phyloP scores from a whole-genome alignment of 257 asterid genomes.

The Forsythia viridissima region DNA sequence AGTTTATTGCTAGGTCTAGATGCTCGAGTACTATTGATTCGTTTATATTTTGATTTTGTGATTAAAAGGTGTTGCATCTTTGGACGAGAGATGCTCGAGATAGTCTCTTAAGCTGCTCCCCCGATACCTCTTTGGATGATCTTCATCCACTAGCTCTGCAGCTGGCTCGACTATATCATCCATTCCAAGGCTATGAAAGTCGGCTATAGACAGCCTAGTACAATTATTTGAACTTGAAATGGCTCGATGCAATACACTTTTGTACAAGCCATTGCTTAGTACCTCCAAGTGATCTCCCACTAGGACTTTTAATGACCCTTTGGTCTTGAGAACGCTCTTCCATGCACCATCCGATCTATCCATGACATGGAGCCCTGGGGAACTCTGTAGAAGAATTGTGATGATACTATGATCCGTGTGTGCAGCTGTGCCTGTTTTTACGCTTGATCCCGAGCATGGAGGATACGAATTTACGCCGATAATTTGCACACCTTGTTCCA shows the following conservation, averaged over 20 bases:
- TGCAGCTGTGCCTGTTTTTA: constrained; percentile 15
- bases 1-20: too few species aligned
- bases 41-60: too few species aligned
- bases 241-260: constrained; percentile 34
- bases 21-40: too few species aligned
- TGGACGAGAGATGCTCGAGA: constrained; percentile 30
- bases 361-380: constrained; percentile 36
- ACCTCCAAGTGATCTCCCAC: constrained; percentile 47
- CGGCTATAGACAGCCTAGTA: constrained; percentile 39
- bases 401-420: constrained; percentile 46
- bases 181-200: constrained; percentile 32
- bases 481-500: constrained; percentile 36
- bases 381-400: constrained; percentile 37
- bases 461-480: constrained; percentile 34
- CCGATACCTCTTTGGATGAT: constrained; percentile 14
- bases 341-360: constrained; percentile 13
- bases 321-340: constrained; percentile 20
- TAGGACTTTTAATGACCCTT: constrained; percentile 35
- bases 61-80: neutral
- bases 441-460: constrained; percentile 7
- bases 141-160: constrained; percentile 23
- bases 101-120: constrained; percentile 39
- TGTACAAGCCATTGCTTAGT: constrained; percentile 40
- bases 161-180: constrained; percentile 41
- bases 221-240: neutral